Evolutionary conservation across 2,329 filamentous ascomycete species (phyloP).

Genomic region (Penicillium sp.): DNA sequence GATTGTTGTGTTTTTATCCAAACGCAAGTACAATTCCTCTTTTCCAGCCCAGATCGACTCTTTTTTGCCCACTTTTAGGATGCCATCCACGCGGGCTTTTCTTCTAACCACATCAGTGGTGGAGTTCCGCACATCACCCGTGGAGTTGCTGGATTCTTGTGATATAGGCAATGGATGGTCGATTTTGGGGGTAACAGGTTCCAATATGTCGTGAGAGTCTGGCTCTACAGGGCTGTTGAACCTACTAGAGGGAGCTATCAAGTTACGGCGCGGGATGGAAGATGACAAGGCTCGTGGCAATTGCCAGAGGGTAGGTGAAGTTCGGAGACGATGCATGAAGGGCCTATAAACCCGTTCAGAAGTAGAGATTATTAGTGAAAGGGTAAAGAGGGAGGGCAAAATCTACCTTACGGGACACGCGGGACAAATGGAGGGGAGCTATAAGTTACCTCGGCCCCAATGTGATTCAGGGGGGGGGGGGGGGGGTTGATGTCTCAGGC

Average conservation of each 20-base stretch:
- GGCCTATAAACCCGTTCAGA: neutral
- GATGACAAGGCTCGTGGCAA: conserved; percentile 7
- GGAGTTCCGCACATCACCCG: neutral
- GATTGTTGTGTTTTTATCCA: neutral
- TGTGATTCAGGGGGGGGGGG: too few relatives aligned
- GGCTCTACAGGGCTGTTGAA: neutral
- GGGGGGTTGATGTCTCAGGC: too few relatives aligned
- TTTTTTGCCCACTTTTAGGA: neutral
- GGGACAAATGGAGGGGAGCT: neutral
- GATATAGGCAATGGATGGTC: neutral
- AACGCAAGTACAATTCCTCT: conserved; percentile 5
- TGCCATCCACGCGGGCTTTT: neutral
- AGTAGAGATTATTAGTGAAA: neutral
- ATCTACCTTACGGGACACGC: neutral
- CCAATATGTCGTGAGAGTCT: neutral
- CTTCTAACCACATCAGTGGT: neutral
- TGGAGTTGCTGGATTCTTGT: neutral
- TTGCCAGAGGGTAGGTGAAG: conserved; percentile 7
- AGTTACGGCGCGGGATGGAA: conserved; percentile 10
- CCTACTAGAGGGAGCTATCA: conserved; percentile 12
- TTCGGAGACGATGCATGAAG: conserved; percentile 11
- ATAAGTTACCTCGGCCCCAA: conserved; percentile 3
- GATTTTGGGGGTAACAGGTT: neutral
- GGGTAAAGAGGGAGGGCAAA: neutral
- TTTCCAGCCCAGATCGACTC: neutral